Percentiles rank a stretch among this genome's conserved stretches.
phyloP scores from a whole-genome alignment of 495 filamentous ascomycete genomes.

The Cercophora scortea region DNA sequence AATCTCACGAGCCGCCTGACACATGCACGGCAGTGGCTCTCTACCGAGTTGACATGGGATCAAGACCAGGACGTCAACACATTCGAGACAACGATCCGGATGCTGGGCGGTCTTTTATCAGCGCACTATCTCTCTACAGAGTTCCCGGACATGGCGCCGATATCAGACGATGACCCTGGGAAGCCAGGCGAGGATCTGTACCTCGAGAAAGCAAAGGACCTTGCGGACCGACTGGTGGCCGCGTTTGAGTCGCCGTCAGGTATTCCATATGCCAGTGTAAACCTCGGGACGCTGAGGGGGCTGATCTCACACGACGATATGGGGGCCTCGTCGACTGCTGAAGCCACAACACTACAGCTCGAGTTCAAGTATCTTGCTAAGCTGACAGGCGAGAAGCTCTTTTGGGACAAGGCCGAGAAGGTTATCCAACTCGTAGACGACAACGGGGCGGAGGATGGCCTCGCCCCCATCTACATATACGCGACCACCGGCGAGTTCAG shows the following conservation, averaged over 20 bases:
- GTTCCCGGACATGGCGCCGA: constrained; percentile 58
- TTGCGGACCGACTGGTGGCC: constrained; percentile 77
- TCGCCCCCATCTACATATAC: constrained; percentile 86
- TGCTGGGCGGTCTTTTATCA: constrained; percentile 90
- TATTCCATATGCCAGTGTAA: constrained; percentile 84
- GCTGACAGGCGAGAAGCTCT: constrained; percentile 83
- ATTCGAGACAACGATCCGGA: constrained; percentile 97
- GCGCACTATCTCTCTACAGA: constrained; percentile 84
- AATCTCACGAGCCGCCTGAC: constrained; percentile 82
- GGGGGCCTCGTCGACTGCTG: constrained; percentile 90
- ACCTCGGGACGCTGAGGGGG: constrained; percentile 66
- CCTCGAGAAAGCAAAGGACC: constrained; percentile 88
- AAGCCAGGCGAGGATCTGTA: constrained; percentile 80
- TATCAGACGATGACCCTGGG: constrained; percentile 57
- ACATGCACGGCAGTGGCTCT: constrained; percentile 85
- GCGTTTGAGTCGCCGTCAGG: constrained; percentile 84
- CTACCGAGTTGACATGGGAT: constrained; percentile 73
- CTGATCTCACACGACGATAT: constrained; percentile 71
- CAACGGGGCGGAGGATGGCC: constrained; percentile 67
- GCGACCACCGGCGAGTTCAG: constrained; percentile 70
- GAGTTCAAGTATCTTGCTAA: constrained; percentile 98
- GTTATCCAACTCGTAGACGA: constrained; percentile 86
- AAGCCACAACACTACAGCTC: constrained; percentile 85
- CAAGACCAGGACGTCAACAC: constrained; percentile 94
- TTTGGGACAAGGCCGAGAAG: constrained; percentile 84